These are phyloP conservation scores for Venturia asperata DNA, from an alignment of 2,329 filamentous ascomycete genomes.

Conservation along the genomic window DNA sequence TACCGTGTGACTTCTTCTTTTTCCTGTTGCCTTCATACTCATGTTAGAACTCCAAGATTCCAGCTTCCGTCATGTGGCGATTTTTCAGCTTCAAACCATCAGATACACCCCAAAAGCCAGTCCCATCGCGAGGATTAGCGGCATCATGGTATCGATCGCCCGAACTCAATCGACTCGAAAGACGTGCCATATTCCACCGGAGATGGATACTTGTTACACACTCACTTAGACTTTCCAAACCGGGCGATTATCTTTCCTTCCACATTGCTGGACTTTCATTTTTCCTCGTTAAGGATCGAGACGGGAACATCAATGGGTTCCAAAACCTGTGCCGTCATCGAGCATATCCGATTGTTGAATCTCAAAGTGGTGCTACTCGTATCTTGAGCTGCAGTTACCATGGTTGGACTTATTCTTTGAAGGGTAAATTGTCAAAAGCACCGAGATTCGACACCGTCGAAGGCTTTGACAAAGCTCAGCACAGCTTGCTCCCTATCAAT, in stretches of 20 bases:
- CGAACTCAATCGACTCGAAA: conserved; percentile 51
- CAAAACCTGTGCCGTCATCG: conserved; percentile 58
- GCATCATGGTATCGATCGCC: conserved; percentile 16
- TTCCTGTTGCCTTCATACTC: too few species aligned
- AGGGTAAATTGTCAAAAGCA: conserved; percentile 53
- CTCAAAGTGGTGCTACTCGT: conserved; percentile 44
- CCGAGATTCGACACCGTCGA: conserved; percentile 50
- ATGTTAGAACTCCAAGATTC: background rate
- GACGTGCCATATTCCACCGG: conserved; percentile 50
- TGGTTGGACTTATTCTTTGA: conserved; percentile 55
- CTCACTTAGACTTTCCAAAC: conserved; percentile 43
- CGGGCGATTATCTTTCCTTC: conserved; percentile 52
- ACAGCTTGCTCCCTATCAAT: conserved; percentile 50
- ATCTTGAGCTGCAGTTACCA: conserved; percentile 56
- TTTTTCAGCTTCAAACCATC: conserved; percentile 2
- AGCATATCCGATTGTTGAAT: conserved; percentile 50
- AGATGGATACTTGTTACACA: conserved; percentile 52
- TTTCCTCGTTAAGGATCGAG: conserved; percentile 45
- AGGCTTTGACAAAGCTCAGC: conserved; percentile 51
- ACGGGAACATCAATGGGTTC: conserved; percentile 50
- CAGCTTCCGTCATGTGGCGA: conserved; percentile 5
- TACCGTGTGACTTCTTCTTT: background rate
- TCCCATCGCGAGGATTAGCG: conserved; percentile 1
- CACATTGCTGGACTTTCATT: conserved; percentile 51
- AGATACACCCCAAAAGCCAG: background rate